Percentiles rank a stretch among this genome's conserved stretches.
These are phyloP conservation scores for Dacryopinax primogenitus DNA, from an alignment of 768 basidiomycete genomes.

Conservation along the genomic window DNA sequence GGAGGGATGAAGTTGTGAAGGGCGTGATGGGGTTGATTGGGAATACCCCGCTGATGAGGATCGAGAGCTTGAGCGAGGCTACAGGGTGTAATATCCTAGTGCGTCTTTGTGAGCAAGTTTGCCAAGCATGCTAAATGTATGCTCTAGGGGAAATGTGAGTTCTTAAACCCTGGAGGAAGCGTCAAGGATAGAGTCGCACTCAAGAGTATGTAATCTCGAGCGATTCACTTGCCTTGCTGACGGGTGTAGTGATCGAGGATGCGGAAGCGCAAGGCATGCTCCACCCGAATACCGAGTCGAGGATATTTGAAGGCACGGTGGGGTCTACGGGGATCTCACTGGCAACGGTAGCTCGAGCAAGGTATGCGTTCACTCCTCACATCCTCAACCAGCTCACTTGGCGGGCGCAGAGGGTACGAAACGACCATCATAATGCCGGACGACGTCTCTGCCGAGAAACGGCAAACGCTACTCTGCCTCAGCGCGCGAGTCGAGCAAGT, in stretches of 20 bases:
- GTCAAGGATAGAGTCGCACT: slow-evolving; percentile 97
- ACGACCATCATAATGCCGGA: slow-evolving; percentile 83
- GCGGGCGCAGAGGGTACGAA: slow-evolving; percentile 60
- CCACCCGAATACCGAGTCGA: slow-evolving; percentile 72
- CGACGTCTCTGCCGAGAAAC: slow-evolving; percentile 83
- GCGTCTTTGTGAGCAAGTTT: slow-evolving; percentile 16
- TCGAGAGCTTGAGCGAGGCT: slow-evolving; percentile 80
- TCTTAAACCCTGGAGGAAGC: slow-evolving; percentile 91
- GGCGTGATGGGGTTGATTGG: slow-evolving; percentile 71
- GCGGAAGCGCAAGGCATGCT: slow-evolving; percentile 75
- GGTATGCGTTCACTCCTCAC: slow-evolving; percentile 36
- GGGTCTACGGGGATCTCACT: slow-evolving; percentile 95
- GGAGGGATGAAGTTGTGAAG: slow-evolving; percentile 59
- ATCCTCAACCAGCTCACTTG: neutral
- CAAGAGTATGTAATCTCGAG: slow-evolving; percentile 42
- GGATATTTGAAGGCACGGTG: slow-evolving; percentile 95
- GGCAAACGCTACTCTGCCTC: slow-evolving; percentile 64
- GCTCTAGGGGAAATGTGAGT: slow-evolving; percentile 83
- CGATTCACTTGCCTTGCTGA: neutral
- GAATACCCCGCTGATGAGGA: slow-evolving; percentile 85
- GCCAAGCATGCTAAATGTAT: too few relatives aligned
- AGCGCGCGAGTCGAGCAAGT: slow-evolving; percentile 85
- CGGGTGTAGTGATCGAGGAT: slow-evolving; percentile 70
- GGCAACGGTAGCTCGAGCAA: slow-evolving; percentile 79
- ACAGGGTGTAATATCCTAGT: slow-evolving; percentile 83